phyloP scores from a whole-genome alignment of 78 protist species.

The Tieghemostelium lacteum region DNA sequence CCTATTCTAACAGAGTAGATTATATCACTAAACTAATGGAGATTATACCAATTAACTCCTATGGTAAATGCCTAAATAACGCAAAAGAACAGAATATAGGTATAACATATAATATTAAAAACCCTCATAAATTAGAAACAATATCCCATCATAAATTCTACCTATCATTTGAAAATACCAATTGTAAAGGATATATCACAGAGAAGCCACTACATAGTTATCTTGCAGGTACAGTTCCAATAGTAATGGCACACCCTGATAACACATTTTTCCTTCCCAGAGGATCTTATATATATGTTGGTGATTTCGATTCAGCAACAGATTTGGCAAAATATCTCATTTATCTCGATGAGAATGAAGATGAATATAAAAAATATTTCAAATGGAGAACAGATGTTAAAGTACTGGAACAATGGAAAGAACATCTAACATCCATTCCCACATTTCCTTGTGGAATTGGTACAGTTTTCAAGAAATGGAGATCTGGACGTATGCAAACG shows the following conservation, averaged over 20 bases:
- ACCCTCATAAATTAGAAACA: not conserved
- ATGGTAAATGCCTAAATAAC: constrained; percentile 42
- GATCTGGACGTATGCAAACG: not conserved
- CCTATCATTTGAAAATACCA: constrained; percentile 32
- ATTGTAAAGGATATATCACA: constrained; percentile 33
- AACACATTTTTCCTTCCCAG: constrained; percentile 2
- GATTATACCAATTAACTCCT: constrained; percentile 14
- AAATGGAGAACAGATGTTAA: constrained; percentile 29
- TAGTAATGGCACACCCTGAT: constrained; percentile 12
- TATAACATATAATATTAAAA: too few relatives aligned
- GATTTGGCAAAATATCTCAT: constrained; percentile 13
- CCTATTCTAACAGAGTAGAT: not conserved
- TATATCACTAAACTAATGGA: constrained; percentile 38
- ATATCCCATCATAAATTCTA: constrained; percentile 37
- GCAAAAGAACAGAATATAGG: not conserved
- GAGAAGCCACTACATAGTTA: constrained; percentile 31
- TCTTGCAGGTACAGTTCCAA: constrained; percentile 6
- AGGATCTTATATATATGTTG: constrained; percentile 41
- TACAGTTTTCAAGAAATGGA: not conserved
- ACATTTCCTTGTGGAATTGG: not conserved
- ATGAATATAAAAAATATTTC: constrained; percentile 36
- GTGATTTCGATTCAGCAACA: constrained; percentile 2
- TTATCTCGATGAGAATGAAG: constrained; percentile 1
- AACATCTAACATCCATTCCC: not conserved
- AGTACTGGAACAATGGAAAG: constrained; percentile 12